Evolutionary conservation across 331 rosid genomes (phyloP).

Genomic region (Rhamnella rubrinervis): DNA sequence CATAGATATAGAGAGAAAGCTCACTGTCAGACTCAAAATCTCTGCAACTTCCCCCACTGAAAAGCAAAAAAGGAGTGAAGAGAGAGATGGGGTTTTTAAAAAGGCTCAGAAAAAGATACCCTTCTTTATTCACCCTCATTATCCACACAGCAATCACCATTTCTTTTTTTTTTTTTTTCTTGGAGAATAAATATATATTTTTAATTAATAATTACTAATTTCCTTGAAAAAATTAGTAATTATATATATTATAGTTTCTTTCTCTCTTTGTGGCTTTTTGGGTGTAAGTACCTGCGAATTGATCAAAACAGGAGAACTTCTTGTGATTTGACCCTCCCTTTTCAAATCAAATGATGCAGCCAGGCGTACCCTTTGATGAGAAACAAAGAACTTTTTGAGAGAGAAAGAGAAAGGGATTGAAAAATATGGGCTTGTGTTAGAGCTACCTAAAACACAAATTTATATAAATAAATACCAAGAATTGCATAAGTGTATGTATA

Average conservation of each 20-base stretch:
- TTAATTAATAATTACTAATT: not conserved
- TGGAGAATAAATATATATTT: not conserved
- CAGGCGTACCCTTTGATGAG: slow-evolving; percentile 50
- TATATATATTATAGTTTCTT: not conserved
- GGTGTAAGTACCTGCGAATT: slow-evolving; percentile 58
- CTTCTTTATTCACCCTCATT: slow-evolving; percentile 73
- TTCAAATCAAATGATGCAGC: slow-evolving; percentile 74
- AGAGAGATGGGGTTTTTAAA: slow-evolving; percentile 40
- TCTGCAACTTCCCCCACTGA: slow-evolving; percentile 63
- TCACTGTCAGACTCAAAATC: slow-evolving; percentile 71
- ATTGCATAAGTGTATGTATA: not conserved
- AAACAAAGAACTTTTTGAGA: slow-evolving; percentile 44
- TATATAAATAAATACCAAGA: too few relatives aligned
- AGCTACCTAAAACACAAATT: too few relatives aligned
- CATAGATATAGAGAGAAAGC: slow-evolving; percentile 11
- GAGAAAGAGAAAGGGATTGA: slow-evolving; percentile 39
- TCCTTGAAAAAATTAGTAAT: not conserved
- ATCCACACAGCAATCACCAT: slow-evolving; percentile 44
- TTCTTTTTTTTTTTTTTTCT: not conserved
- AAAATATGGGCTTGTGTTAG: too few relatives aligned
- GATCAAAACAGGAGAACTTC: slow-evolving; percentile 46
- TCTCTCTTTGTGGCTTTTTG: slow-evolving; percentile 22
- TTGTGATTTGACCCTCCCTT: slow-evolving; percentile 77
- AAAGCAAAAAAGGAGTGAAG: slow-evolving; percentile 42
- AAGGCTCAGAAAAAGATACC: slow-evolving; percentile 69